Conservation (phyloP, 495 filamentous ascomycete genomes). For the Aspergillus haitiensis region DNA sequence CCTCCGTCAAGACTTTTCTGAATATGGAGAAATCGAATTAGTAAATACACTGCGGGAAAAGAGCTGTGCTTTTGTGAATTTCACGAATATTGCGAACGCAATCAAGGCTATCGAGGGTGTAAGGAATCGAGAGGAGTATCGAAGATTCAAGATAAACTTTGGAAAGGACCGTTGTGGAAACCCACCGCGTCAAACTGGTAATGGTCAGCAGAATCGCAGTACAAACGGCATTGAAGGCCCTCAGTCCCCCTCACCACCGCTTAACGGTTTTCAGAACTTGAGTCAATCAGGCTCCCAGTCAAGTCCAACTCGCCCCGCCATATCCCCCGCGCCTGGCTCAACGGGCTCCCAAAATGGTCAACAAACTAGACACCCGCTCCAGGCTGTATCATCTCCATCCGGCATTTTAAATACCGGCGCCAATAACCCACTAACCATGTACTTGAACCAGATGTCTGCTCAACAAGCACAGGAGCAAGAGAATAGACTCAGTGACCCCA, state of each 20-base stretch:
- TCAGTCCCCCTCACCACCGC: conserved; percentile 58
- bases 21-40: conserved; percentile 96
- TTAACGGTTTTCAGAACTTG: conserved; percentile 53
- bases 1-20: conserved; percentile 91
- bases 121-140: conserved; percentile 91
- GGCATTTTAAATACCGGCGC: conserved; percentile 73
- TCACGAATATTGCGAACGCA: conserved; percentile 98
- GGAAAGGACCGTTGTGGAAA: conserved; percentile 98
- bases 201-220: conserved; percentile 59
- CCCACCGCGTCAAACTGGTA: conserved; percentile 79
- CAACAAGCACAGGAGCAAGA: conserved; percentile 70
- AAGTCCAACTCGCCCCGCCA: conserved; percentile 62
- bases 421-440: conserved; percentile 93
- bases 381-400: conserved; percentile 59
- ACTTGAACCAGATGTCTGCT: conserved; percentile 80
- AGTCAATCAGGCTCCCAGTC: conserved; percentile 65
- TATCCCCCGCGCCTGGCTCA: conserved; percentile 58
- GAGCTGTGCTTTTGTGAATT: conserved; percentile 99
- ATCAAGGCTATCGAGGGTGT: conserved; percentile 99
- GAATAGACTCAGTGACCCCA: conserved; percentile 50
- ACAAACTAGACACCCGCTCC: conserved; percentile 49
- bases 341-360: conserved; percentile 55
- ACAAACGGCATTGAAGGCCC: conserved; percentile 55
- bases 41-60: conserved; percentile 97
- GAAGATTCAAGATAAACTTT: conserved; percentile 98